Percentiles rank a stretch among this genome's conserved stretches.
These are phyloP conservation scores for Salix exigua DNA, from an alignment of 345 rosid genomes.

Conservation along the genomic window DNA sequence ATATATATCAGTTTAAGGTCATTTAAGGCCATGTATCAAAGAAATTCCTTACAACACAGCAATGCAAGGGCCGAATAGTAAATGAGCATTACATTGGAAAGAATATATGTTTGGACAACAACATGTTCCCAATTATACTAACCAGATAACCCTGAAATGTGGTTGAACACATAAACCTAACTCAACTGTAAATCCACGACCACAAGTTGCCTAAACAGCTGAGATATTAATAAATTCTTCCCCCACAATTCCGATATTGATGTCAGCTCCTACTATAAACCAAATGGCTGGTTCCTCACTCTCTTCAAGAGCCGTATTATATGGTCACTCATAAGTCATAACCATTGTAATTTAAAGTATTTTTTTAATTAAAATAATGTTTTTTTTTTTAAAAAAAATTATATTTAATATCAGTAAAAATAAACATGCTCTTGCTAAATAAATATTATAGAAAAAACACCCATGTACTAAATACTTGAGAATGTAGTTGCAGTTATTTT, in stretches of 20 bases:
- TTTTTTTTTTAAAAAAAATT: too few species aligned
- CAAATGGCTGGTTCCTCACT: background rate
- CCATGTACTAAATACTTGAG: too few species aligned
- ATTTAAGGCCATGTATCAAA: background rate
- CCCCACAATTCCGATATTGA: background rate
- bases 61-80: background rate
- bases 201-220: background rate
- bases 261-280: background rate
- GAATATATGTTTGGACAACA: background rate
- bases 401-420: too few species aligned
- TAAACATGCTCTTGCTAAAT: too few species aligned
- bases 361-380: too few species aligned
- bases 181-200: background rate
- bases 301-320: too few species aligned
- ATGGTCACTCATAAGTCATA: too few species aligned
- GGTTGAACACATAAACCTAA: background rate
- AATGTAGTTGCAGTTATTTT: too few species aligned
- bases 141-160: too few species aligned
- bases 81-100: background rate
- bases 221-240: background rate
- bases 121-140: background rate
- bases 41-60: background rate
- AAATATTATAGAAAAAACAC: too few species aligned
- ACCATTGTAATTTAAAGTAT: too few species aligned
- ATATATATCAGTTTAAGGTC: background rate